These are phyloP conservation scores for Turritis glabra DNA, from an alignment of 345 rosid genomes.

Conservation along the genomic window DNA sequence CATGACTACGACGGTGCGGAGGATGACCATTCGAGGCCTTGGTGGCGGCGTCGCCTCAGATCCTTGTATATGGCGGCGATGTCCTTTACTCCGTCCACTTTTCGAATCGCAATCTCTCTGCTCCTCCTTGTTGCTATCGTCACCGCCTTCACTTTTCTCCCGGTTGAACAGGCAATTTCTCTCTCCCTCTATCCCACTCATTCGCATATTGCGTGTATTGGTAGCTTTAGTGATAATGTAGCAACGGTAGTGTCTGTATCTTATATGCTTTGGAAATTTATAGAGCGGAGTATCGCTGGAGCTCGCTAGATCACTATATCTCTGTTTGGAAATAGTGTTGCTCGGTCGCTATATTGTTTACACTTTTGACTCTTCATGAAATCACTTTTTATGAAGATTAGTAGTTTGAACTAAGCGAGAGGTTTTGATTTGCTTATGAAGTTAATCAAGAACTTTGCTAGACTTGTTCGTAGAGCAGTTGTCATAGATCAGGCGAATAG, in stretches of 20 bases:
- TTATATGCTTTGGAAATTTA: neutral
- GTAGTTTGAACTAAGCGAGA: neutral
- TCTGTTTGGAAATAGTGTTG: neutral
- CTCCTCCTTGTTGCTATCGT: constrained; percentile 39
- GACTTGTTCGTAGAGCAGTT: neutral
- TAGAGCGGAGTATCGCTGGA: neutral
- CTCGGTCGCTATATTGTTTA: constrained; percentile 2
- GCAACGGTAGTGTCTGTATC: neutral
- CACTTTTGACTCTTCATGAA: constrained; percentile 4
- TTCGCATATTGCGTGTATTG: neutral
- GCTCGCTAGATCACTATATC: neutral
- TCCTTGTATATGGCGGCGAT: constrained; percentile 37
- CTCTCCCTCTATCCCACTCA: neutral
- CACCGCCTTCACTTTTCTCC: constrained; percentile 45
- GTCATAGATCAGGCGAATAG: constrained; percentile 5
- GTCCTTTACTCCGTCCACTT: constrained; percentile 38
- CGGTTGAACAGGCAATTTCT: constrained; percentile 44
- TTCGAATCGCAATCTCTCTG: constrained; percentile 42
- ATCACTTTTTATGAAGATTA: neutral
- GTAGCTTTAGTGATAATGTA: constrained; percentile 7
- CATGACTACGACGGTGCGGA: constrained; percentile 29
- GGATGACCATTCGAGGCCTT: constrained; percentile 36
- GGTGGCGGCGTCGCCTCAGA: constrained; percentile 44
- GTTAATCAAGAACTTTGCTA: constrained; percentile 4
- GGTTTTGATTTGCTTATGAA: neutral